Conservation (phyloP, 1,284 basidiomycete species). For the Malassezia pachydermatis region DNA sequence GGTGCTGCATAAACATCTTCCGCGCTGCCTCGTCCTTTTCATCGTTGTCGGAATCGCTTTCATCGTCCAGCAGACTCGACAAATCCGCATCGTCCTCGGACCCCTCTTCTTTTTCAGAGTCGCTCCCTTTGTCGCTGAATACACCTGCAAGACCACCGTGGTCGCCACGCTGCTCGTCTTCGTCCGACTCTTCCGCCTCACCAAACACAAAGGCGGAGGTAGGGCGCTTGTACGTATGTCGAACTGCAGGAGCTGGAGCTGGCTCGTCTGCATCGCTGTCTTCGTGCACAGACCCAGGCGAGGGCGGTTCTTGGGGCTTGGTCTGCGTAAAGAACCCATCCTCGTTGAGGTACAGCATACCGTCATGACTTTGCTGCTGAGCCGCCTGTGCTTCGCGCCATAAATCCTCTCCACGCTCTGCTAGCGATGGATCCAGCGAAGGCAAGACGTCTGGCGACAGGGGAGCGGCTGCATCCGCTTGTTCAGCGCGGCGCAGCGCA, state of each 20-base stretch:
- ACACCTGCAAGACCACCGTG: conserved; percentile 36
- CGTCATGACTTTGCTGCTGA: background rate
- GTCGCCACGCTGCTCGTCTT: conserved; percentile 23
- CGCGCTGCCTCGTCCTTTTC: conserved; percentile 32
- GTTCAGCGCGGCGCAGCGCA: conserved; percentile 31
- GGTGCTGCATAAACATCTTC: conserved; percentile 28
- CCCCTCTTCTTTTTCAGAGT: conserved; percentile 25
- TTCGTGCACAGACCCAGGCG: background rate
- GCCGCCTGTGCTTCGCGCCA: conserved; percentile 13
- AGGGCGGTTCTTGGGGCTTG: conserved; percentile 21
- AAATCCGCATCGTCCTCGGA: conserved; percentile 36
- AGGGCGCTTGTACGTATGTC: background rate
- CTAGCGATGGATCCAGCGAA: conserved; percentile 30
- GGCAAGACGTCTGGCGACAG: conserved; percentile 27
- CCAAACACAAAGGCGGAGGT: conserved; percentile 33
- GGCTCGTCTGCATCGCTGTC: background rate
- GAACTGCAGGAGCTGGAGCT: background rate
- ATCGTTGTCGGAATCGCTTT: conserved; percentile 34
- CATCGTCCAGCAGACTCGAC: conserved; percentile 38
- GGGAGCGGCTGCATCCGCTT: conserved; percentile 24
- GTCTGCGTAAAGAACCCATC: conserved; percentile 45
- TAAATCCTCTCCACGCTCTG: conserved; percentile 21
- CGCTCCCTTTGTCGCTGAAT: conserved; percentile 29
- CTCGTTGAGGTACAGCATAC: conserved; percentile 37
- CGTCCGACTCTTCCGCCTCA: conserved; percentile 46